These are phyloP conservation scores for Sinapis alba DNA, from an alignment of 441 rosid genomes.

Conservation along the genomic window DNA sequence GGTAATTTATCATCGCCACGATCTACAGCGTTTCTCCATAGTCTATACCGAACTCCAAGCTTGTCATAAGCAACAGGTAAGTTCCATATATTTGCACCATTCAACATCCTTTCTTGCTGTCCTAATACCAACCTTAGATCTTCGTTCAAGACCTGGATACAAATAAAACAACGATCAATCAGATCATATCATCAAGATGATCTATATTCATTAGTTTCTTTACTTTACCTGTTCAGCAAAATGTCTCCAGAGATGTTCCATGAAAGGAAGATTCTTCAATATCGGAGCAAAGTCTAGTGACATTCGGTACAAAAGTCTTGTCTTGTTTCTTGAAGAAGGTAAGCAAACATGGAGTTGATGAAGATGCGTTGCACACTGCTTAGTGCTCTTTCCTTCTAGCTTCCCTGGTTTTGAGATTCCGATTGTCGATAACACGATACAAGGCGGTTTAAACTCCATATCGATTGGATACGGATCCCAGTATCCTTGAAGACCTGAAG, in stretches of 20 bases:
- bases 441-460: conserved; percentile 97
- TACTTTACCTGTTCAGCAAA: conserved; percentile 83
- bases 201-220: neutral
- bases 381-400: conserved; percentile 76
- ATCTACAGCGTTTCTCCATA: conserved; percentile 82
- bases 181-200: neutral
- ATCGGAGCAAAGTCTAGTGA: conserved; percentile 88
- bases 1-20: conserved; percentile 69
- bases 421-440: conserved; percentile 89
- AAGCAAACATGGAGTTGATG: conserved; percentile 94
- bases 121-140: conserved; percentile 83
- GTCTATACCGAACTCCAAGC: conserved; percentile 88
- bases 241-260: conserved; percentile 86
- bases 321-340: conserved; percentile 82
- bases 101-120: conserved; percentile 88
- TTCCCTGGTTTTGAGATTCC: conserved; percentile 98
- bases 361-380: conserved; percentile 81
- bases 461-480: conserved; percentile 99
- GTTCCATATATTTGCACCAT: conserved; percentile 88
- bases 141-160: conserved; percentile 81
- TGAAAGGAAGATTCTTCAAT: conserved; percentile 81
- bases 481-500: conserved; percentile 88
- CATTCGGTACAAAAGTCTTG: conserved; percentile 84
- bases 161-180: neutral
- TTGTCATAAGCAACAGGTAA: conserved; percentile 85